Conservation (phyloP, 2,329 filamentous ascomycete species). For the Pyrenophora seminiperda region DNA sequence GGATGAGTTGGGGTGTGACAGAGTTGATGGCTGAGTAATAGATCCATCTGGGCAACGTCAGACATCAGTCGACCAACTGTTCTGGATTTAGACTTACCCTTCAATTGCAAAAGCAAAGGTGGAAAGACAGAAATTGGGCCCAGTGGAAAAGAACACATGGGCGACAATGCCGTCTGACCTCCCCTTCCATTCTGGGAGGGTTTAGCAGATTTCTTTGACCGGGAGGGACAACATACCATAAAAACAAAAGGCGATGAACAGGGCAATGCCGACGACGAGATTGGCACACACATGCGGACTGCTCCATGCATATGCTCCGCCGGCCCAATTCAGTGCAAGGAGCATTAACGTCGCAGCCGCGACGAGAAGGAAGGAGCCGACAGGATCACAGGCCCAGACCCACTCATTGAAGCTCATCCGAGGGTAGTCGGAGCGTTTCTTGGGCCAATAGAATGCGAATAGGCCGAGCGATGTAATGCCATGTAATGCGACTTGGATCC, state of each 20-base stretch:
- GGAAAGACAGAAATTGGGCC: constrained; percentile 61
- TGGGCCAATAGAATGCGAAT: constrained; percentile 47
- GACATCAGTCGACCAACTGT: too few species aligned
- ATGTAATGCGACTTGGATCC: constrained; percentile 63
- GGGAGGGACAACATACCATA: constrained; percentile 24
- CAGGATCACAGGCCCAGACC: constrained; percentile 40
- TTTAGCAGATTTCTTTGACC: not conserved
- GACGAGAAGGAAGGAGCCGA: constrained; percentile 36
- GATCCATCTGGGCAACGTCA: constrained; percentile 51
- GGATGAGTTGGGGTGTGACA: constrained; percentile 39
- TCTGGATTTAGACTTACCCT: constrained; percentile 35
- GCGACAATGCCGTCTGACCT: constrained; percentile 60
- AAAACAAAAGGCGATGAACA: constrained; percentile 34
- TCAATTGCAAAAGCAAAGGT: constrained; percentile 63
- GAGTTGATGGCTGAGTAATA: constrained; percentile 51
- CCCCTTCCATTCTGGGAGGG: constrained; percentile 59
- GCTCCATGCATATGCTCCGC: constrained; percentile 33
- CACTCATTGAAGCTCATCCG: constrained; percentile 33
- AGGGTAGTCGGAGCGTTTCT: constrained; percentile 35
- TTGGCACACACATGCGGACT: constrained; percentile 34
- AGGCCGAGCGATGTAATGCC: constrained; percentile 55
- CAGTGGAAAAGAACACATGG: constrained; percentile 60
- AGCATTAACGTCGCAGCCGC: constrained; percentile 35
- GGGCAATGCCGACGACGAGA: constrained; percentile 27
- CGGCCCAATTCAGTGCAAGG: constrained; percentile 40